Evolutionary conservation across 2,329 filamentous ascomycete species (phyloP), one percentile per base, ranked within the genome.

Genomic region (Chrysosporium queenslandicum): DNA sequence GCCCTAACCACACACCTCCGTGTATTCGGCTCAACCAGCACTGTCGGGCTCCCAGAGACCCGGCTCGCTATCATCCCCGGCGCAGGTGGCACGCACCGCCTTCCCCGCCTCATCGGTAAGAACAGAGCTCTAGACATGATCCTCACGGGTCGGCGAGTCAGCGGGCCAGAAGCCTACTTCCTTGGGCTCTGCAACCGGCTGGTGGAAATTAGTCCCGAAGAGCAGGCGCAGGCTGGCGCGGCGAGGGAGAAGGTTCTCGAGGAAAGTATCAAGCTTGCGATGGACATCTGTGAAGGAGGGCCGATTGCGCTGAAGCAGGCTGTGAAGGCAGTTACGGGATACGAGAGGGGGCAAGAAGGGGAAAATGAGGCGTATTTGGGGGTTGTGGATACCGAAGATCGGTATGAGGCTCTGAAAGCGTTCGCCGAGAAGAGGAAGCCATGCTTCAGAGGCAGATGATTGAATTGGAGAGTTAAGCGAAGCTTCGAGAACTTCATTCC

Each of bases 21-120:
- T 59, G 84, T 98, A 49, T 83, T 97, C 59, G 79, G 83, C 29
- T 88, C 86, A 36, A 86, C 83, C 30, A 86, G 88, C 14, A 73
- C 77, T 21, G 81, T 98, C 51, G 90, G 82, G 0, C 80, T 97
- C 4, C 92, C 92, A 1, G 92, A 98, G 68, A 97, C 92, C 1
- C 79, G 90, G 2, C 78, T 98, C 2, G 92, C 86, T 52, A 98
- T 98, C 66, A 86, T 98, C 58, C 92, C 92, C 2, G 92, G 92
- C 54, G 92, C 91, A 1, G 92, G 92, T 40, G 92, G 91, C 55
- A 97, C 91, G 0, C 87, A 88, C 68, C 83, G 92, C 8, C 81
- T 98, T 0, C 88, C 89, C 1, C 79, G 77, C 7, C 71, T 98
- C 18, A 84, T 98, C 58, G 92, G 92, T 4, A 72, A 85, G 21